These are phyloP conservation scores for Diaporthe velutina DNA, from an alignment of 2,329 filamentous ascomycete genomes.

Conservation along the genomic window DNA sequence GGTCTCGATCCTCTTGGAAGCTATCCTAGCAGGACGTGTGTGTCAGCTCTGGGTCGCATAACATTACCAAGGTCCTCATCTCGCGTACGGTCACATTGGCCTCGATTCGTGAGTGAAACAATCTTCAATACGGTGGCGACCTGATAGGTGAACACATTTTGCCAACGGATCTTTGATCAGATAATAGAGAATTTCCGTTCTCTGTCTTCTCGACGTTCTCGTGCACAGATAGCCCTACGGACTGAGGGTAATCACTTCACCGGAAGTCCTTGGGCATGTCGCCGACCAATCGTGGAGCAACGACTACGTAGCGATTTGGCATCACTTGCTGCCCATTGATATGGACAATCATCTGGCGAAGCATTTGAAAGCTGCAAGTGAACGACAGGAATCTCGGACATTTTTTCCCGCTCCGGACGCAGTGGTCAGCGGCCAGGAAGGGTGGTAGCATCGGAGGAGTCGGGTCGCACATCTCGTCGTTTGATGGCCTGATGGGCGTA, in stretches of 20 bases:
- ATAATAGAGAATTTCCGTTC: too few species aligned
- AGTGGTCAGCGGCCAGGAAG: neutral
- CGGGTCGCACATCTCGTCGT: slow-evolving; percentile 21
- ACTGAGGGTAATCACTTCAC: neutral
- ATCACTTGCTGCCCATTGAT: neutral
- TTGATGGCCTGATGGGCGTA: slow-evolving; percentile 27
- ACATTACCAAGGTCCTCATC: neutral
- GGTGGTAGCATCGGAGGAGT: slow-evolving; percentile 26
- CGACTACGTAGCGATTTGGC: neutral
- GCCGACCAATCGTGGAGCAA: neutral
- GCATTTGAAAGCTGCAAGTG: neutral
- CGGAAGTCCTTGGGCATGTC: too few species aligned
- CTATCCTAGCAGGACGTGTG: neutral
- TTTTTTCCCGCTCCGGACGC: slow-evolving; percentile 5
- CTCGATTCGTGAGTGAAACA: slow-evolving; percentile 17
- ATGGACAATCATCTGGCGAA: neutral
- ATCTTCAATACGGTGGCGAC: neutral
- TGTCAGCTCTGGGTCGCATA: slow-evolving; percentile 5
- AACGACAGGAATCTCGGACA: neutral
- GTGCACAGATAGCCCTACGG: too few species aligned
- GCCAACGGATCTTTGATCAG: neutral
- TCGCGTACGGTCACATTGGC: neutral
- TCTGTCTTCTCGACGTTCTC: too few species aligned
- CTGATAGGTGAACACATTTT: neutral
- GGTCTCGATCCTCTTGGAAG: neutral